Base-by-base conservation (phyloP, 768 basidiomycete genomes). In the Boletus speciosus region DNA sequence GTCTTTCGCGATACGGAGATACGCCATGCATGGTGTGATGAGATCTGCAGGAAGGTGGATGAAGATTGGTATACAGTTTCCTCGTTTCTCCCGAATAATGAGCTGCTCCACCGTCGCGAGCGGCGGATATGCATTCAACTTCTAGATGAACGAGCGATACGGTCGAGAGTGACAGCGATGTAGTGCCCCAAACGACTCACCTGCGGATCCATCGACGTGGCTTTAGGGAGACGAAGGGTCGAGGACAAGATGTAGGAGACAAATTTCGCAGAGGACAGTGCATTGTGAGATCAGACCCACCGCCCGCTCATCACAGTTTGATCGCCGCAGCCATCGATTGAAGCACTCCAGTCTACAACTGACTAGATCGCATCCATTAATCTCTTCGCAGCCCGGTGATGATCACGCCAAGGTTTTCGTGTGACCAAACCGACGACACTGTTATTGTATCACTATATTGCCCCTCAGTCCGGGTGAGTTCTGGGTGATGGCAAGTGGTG, bases 21-120 rank as follows among this genome's bases (percentile, higher is more conserved):
- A 99, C 7, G 97, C 95, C 75, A 93, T 89, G 67, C 93, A 94
- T 71, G 97, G 97, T 25, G 97, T 99, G 57, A 98, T 81, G 57
- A 98, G 84, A 68, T 99, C 97, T 43, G 93, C 95, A 23, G 96
- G 94, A 4, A 99, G 80, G 64, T 95, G 86, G 50, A 96, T 82
- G 72, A 83, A 98, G 60, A 99, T 81, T 21, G 96, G 96, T 35
- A 98, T 83, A 65, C 92, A 91, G 67, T 98, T 98, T 67, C 94
- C 94, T 52, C 75, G 79, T 71, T 92, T 90, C 69, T 93, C 88
- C 41, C 83, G 78, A 48, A 89, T 75, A 53, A 95, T 84, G 55
- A 94, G 80, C 59, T 81, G 80, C 70, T 92, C 87, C 47, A 94
- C 81, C 25, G 78, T 77, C n/a, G 83, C 78, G 34, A 93, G 78